phyloP scores from a whole-genome alignment of 2,329 filamentous ascomycete species.

The Scedosporium minutisporum region DNA sequence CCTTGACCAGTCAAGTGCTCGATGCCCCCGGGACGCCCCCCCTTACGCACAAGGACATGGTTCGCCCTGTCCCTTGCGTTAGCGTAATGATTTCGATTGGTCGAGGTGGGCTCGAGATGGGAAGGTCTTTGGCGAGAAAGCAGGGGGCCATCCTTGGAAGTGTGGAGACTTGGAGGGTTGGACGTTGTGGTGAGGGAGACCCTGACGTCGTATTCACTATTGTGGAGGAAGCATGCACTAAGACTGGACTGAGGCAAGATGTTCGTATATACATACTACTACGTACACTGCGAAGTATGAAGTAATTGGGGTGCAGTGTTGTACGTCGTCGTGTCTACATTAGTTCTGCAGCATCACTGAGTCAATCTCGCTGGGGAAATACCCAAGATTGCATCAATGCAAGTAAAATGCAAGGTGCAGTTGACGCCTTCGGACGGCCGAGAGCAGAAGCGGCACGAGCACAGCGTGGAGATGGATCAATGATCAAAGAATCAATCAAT shows the following conservation, averaged over 20 bases:
- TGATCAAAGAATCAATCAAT: not conserved
- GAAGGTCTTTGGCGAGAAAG: not conserved
- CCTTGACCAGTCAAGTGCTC: not conserved
- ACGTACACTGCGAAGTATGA: too few species aligned
- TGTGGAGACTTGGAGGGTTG: not conserved
- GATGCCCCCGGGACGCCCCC: not conserved
- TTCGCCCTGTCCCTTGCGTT: constrained; percentile 5
- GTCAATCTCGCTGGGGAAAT: not conserved
- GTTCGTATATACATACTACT: not conserved
- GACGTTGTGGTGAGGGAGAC: not conserved
- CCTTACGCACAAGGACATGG: not conserved
- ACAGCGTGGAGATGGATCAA: not conserved
- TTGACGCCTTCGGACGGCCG: not conserved
- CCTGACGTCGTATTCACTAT: not conserved
- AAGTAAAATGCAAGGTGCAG: not conserved
- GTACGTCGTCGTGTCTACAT: too few species aligned
- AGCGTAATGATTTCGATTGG: not conserved
- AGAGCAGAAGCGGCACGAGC: not conserved
- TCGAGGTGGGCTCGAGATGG: not conserved
- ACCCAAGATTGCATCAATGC: not conserved
- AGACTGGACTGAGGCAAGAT: not conserved
- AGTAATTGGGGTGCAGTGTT: too few species aligned
- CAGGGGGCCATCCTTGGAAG: not conserved
- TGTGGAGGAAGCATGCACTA: not conserved
- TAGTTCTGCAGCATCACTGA: too few species aligned